Conservation (phyloP, 495 filamentous ascomycete species). For the Penicillium coffeae region DNA sequence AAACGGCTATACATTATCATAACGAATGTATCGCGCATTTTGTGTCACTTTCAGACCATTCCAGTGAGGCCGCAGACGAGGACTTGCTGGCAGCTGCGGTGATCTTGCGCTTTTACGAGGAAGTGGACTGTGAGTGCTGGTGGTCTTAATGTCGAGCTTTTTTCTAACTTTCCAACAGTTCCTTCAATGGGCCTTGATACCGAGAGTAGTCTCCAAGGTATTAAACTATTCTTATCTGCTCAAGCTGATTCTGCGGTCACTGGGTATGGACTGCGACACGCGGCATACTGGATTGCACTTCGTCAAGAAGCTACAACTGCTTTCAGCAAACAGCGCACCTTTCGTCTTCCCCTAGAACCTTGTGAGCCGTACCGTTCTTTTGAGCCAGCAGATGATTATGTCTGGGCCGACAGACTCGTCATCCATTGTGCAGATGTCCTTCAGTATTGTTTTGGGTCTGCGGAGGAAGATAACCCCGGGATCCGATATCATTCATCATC, state of each 20-base stretch:
- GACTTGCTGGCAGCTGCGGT: slow-evolving; percentile 28
- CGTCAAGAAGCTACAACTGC: slow-evolving; percentile 36
- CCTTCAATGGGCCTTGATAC: slow-evolving; percentile 12
- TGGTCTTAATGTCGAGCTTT: neutral
- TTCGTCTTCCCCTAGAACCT: slow-evolving; percentile 19
- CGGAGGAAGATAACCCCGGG: slow-evolving; percentile 8
- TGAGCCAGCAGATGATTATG: slow-evolving; percentile 25
- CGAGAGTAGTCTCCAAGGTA: slow-evolving; percentile 12
- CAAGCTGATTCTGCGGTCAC: slow-evolving; percentile 10
- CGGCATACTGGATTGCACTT: slow-evolving; percentile 31
- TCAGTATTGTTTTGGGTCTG: slow-evolving; percentile 22
- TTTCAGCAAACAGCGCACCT: slow-evolving; percentile 31
- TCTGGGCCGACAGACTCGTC: slow-evolving; percentile 32
- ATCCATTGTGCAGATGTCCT: slow-evolving; percentile 31
- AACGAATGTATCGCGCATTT: slow-evolving; percentile 26
- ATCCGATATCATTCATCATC: slow-evolving; percentile 3
- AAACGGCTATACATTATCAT: slow-evolving; percentile 25
- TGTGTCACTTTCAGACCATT: slow-evolving; percentile 12
- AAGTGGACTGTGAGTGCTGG: slow-evolving; percentile 22
- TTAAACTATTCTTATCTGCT: slow-evolving; percentile 13
- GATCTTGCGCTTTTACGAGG: slow-evolving; percentile 33
- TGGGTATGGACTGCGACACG: slow-evolving; percentile 24
- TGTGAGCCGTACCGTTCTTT: slow-evolving; percentile 24
- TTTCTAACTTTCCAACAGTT: slow-evolving; percentile 1
- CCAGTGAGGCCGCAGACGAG: slow-evolving; percentile 19